Base-by-base conservation (phyloP, 1,139 yeast genomes). In the Saccharomyces hybrid region DNA sequence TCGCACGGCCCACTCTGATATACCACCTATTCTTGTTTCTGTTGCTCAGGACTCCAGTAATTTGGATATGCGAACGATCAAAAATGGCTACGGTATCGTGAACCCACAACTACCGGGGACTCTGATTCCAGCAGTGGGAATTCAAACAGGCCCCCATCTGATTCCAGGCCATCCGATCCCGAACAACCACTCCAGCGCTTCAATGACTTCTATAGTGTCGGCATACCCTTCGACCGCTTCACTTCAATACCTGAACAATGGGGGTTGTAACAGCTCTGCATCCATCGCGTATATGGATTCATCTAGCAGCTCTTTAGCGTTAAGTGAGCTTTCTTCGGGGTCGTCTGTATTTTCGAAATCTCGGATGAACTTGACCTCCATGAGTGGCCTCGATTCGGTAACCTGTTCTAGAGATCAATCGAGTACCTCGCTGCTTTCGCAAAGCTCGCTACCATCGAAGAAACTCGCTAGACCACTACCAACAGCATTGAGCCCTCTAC, bases 381-480 rank as follows among this genome's bases (percentile, higher is more conserved):
- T 32, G 38, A 32, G 38, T 32, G 9, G 38, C 4, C 14, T 32
- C 14, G 38, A 32, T 32, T 32, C 38, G 38, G 1, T 32, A 32
- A 6, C 38, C 38, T 3, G 3, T 13, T 32, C 38, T 32, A 32
- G 19, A 32, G 3, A 13, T 32, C 38, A 13, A 32, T 32, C 38
- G 38, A 32, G 38, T 32, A 13, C 38, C 19, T 32, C 19, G 14
- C 38, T 32, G 14, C 38, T 32, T 32, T 32, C 38, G 8, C 38
- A 13, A 13, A 32, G 7, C 38, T 32, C 38, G 16, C 53, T 46
- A 9, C 56, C 53, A 38, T 54, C 55, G 41, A 53, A 55, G 47
- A 50, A 52, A 23, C 52, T 53, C 32, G 49, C 52, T 28, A 57
- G 52, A 50, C 50, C 54, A 13, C 42, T 54, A 13, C 31, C 54